phyloP scores from a whole-genome alignment of 768 basidiomycete species.

The Pholiota microspora region DNA sequence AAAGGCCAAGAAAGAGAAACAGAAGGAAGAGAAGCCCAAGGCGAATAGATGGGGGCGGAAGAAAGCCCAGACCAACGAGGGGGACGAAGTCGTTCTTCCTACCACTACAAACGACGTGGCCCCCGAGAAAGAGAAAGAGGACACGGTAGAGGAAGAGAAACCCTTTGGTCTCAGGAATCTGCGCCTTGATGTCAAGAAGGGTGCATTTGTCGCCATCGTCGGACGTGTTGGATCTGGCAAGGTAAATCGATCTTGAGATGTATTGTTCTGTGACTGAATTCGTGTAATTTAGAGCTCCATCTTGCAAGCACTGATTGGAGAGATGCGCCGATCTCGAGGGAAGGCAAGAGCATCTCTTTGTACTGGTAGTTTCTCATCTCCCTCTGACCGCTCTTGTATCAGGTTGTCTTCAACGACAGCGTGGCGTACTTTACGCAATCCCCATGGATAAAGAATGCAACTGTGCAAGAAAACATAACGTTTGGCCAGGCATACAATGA shows the following conservation, averaged over 20 bases:
- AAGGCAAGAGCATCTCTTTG: slow-evolving; percentile 34
- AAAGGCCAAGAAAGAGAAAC: slow-evolving; percentile 16
- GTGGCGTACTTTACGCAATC: slow-evolving; percentile 60
- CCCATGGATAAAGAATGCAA: slow-evolving; percentile 68
- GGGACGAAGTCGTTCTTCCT: slow-evolving; percentile 2
- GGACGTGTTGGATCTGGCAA: slow-evolving; percentile 77
- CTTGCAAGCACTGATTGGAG: slow-evolving; percentile 57
- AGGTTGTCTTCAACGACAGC: slow-evolving; percentile 53
- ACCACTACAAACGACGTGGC: slow-evolving; percentile 6
- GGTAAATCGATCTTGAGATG: slow-evolving; percentile 26
- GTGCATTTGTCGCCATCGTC: slow-evolving; percentile 70
- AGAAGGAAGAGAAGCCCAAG: slow-evolving; percentile 10
- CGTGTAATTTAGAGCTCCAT: slow-evolving; percentile 51
- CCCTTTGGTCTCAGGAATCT: slow-evolving; percentile 52
- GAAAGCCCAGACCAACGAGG: not conserved
- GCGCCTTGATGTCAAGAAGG: slow-evolving; percentile 44
- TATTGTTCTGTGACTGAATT: not conserved
- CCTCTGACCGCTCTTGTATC: not conserved
- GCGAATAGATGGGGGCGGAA: slow-evolving; percentile 1
- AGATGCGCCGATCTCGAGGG: slow-evolving; percentile 64
- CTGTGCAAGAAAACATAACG: slow-evolving; percentile 69
- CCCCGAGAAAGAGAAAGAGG: not conserved
- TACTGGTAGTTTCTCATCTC: not conserved
- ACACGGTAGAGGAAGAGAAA: slow-evolving; percentile 34
- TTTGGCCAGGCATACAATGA: slow-evolving; percentile 71